A percentile compares a stretch with the other conserved stretches of the same genome.
Conservation (phyloP, 1,284 basidiomycete genomes). For the Farysia itapuensis region DNA sequence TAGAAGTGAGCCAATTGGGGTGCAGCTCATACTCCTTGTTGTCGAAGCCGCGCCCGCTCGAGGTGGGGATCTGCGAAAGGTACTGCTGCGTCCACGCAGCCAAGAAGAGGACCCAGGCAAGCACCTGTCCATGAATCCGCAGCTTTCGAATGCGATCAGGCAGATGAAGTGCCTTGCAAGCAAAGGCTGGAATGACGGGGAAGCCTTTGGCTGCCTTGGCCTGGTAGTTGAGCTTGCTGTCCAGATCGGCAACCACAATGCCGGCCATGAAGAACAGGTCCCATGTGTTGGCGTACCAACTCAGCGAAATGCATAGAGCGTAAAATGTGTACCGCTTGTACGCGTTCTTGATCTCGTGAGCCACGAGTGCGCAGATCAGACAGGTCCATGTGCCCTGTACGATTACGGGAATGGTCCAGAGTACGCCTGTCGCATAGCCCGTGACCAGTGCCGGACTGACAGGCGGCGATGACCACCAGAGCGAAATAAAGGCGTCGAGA, state of each 20-base stretch:
- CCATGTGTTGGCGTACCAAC: slow-evolving; percentile 51
- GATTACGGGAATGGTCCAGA: slow-evolving; percentile 54
- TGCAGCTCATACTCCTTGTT: slow-evolving; percentile 33
- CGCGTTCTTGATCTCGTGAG: slow-evolving; percentile 47
- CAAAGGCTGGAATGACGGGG: slow-evolving; percentile 20
- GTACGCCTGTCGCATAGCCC: slow-evolving; percentile 51
- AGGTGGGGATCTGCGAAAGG: slow-evolving; percentile 19
- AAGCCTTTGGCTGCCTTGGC: slow-evolving; percentile 32
- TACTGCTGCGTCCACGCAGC: slow-evolving; percentile 36
- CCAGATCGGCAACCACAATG: slow-evolving; percentile 47
- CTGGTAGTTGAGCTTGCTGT: slow-evolving; percentile 51
- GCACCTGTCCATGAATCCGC: slow-evolving; percentile 35
- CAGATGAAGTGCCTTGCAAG: slow-evolving; percentile 12
- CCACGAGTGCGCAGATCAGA: slow-evolving; percentile 44
- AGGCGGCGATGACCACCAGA: slow-evolving; percentile 51
- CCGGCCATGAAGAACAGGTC: slow-evolving; percentile 55
- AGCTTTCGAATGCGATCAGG: slow-evolving; percentile 21
- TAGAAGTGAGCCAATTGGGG: slow-evolving; percentile 32
- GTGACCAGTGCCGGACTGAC: slow-evolving; percentile 38
- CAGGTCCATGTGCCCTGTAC: slow-evolving; percentile 49
- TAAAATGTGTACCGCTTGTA: slow-evolving; percentile 51
- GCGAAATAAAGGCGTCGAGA: slow-evolving; percentile 41
- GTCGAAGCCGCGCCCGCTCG: slow-evolving; percentile 25
- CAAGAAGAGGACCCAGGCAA: slow-evolving; percentile 50
- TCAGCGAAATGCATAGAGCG: slow-evolving; percentile 36